A percentile compares a stretch with the other conserved stretches of the same genome.
These are phyloP conservation scores for Yarrowia sp. DNA, from an alignment of 805 yeast genomes.

Conservation along the genomic window DNA sequence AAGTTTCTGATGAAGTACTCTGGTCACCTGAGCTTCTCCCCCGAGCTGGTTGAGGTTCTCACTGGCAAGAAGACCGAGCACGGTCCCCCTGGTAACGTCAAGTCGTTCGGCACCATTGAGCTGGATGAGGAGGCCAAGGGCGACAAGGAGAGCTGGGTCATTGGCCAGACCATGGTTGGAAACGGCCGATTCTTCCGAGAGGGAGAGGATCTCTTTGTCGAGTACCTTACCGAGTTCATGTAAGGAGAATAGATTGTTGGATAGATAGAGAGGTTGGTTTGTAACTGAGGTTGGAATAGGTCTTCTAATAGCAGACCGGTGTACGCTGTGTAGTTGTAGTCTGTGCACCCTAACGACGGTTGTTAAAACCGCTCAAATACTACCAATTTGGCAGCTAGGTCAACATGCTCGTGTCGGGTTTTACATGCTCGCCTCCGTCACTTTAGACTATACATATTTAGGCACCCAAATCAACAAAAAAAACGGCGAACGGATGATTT, in stretches of 20 bases:
- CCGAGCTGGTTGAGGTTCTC: constrained; percentile 41
- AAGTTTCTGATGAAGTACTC: constrained; percentile 39
- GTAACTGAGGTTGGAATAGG: no score
- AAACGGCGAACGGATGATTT: no score
- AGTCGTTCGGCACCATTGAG: constrained; percentile 46
- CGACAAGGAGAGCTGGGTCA: constrained; percentile 48
- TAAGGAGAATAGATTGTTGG: not conserved
- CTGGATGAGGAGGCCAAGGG: constrained; percentile 45
- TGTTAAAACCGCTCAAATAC: no score
- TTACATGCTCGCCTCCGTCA: no score
- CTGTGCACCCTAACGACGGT: no score
- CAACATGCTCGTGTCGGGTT: no score
- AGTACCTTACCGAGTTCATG: constrained; percentile 40
- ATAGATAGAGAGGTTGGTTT: not conserved
- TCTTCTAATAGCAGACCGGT: no score
- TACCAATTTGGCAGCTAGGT: no score
- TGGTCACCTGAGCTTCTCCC: constrained; percentile 47
- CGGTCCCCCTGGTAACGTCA: constrained; percentile 49
- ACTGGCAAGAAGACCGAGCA: constrained; percentile 38
- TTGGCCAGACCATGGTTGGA: constrained; percentile 49
- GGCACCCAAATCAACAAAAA: no score
- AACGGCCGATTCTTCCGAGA: constrained; percentile 58
- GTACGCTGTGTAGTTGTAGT: no score
- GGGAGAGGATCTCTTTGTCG: constrained; percentile 49
- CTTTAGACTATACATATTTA: no score